These are phyloP conservation scores for Citrullus colocynthis DNA, from an alignment of 306 rosid genomes.

Conservation along the genomic window DNA sequence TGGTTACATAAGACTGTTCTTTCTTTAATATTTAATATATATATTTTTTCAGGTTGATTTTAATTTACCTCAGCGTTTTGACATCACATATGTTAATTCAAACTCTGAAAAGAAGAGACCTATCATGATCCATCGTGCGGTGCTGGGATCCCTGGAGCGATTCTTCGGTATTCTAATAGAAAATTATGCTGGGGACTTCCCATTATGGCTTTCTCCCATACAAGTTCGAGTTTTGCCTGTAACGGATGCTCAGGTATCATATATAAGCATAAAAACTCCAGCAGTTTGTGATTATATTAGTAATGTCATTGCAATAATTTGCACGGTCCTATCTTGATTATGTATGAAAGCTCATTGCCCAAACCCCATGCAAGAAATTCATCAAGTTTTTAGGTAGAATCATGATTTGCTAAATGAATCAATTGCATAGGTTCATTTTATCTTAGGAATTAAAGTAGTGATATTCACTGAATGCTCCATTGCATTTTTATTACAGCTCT, in stretches of 20 bases:
- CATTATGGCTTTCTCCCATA: constrained; percentile 90
- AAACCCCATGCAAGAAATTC: neutral
- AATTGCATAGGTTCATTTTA: neutral
- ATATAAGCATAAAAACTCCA: neutral
- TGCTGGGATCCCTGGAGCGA: constrained; percentile 91
- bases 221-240: constrained; percentile 92
- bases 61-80: constrained; percentile 85
- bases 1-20: neutral
- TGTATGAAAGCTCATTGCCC: neutral
- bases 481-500: constrained; percentile 38
- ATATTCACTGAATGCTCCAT: neutral
- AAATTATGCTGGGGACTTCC: constrained; percentile 95
- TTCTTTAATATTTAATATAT: neutral
- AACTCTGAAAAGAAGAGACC: constrained; percentile 76
- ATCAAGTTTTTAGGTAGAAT: neutral
- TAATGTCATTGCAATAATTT: neutral
- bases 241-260: constrained; percentile 67
- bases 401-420: neutral
- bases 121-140: constrained; percentile 93
- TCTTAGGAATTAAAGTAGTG: neutral
- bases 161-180: constrained; percentile 93
- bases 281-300: neutral
- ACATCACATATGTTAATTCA: constrained; percentile 79
- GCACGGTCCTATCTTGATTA: neutral
- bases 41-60: constrained; percentile 69